Base-by-base conservation (phyloP, 1,284 basidiomycete species). In the Microbotryum lychnidis-dioicae region DNA sequence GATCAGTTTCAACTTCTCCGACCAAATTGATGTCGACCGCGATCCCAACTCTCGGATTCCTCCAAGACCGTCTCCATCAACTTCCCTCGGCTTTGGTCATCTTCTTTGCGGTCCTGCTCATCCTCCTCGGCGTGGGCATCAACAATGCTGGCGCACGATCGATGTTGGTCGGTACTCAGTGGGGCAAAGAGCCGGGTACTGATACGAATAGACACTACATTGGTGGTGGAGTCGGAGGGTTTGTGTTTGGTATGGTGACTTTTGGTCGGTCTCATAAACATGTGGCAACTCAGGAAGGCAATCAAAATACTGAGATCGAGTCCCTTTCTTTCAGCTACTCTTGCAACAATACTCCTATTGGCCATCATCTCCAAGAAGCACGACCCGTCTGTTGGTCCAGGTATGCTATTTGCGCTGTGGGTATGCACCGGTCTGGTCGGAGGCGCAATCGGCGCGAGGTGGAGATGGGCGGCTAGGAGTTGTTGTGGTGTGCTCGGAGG, bases 51-150 rank as follows among this genome's bases (percentile, higher is more conserved):
- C 8, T 20, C 7, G 64, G 64, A 1, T 61, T 85, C 81, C 74
- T 91, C 87, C 71, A 91, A 84, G 21, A 76, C 67, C 2, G 89
- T 82, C 77, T 94, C 87, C 54, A 91, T 86, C 47, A 91, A 84
- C 74, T 88, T 85, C 75, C 92, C 87, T 33, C 83, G 80, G 54
- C 91, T 81, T 72, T 91, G 87, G 77, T 31, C 18, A 51, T 58
- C 56, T 25, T 63, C 29, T 6, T 66, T 42, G 61, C 58, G 25
- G 58, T 60, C 21, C 50, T 47, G 37, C 53, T 61, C 42, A 49
- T 61, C 49, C 50, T 61, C 42, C 54, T 63, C 16, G 53, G 51
- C 4, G 21, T 66, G 27, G 25, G 49, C 18, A 16, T 27, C 20
- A 55, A 57, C 6, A n/a, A 6, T 12, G 50, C 21, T 16, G 61